Percentiles rank a stretch among this genome's conserved stretches.
phyloP scores from a whole-genome alignment of 2,329 filamentous ascomycete species.

The Colletotrichum eremochloae region DNA sequence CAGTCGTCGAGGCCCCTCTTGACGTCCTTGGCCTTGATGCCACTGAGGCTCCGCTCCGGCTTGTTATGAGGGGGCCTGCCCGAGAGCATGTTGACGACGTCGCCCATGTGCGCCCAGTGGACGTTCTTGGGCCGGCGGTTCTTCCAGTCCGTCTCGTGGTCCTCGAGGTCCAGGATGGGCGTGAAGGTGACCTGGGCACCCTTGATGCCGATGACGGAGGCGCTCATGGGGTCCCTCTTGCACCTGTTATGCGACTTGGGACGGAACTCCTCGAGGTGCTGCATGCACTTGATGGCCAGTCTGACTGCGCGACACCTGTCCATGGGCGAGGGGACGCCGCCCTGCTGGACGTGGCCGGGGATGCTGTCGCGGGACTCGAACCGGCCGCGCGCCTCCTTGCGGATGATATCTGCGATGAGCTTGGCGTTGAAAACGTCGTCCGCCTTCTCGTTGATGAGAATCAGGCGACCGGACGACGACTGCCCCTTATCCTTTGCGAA shows the following conservation, averaged over 20 bases:
- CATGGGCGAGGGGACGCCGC: constrained; percentile 93
- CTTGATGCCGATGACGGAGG: constrained; percentile 90
- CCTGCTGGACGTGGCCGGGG: constrained; percentile 94
- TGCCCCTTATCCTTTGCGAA: constrained; percentile 90
- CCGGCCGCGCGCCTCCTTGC: constrained; percentile 89
- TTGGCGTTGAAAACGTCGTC: constrained; percentile 92
- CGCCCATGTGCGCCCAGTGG: constrained; percentile 86
- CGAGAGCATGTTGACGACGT: constrained; percentile 86
- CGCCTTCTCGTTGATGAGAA: constrained; percentile 96
- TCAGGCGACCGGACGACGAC: constrained; percentile 90
- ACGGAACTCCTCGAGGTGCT: constrained; percentile 86
- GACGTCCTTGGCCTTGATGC: constrained; percentile 69
- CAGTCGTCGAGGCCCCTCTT: constrained; percentile 63
- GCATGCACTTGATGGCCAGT: constrained; percentile 92
- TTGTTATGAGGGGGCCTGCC: constrained; percentile 72
- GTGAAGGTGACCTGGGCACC: constrained; percentile 92
- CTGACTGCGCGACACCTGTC: constrained; percentile 93
- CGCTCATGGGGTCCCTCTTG: constrained; percentile 78
- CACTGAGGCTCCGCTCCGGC: constrained; percentile 65
- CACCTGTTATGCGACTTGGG: constrained; percentile 76
- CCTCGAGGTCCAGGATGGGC: constrained; percentile 84
- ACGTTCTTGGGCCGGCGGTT: constrained; percentile 86
- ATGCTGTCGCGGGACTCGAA: constrained; percentile 95
- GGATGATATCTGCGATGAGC: constrained; percentile 95
- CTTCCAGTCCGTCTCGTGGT: constrained; percentile 91